Evolutionary conservation across 2,329 filamentous ascomycete genomes (phyloP).

Genomic region (Xylaria sp.): DNA sequence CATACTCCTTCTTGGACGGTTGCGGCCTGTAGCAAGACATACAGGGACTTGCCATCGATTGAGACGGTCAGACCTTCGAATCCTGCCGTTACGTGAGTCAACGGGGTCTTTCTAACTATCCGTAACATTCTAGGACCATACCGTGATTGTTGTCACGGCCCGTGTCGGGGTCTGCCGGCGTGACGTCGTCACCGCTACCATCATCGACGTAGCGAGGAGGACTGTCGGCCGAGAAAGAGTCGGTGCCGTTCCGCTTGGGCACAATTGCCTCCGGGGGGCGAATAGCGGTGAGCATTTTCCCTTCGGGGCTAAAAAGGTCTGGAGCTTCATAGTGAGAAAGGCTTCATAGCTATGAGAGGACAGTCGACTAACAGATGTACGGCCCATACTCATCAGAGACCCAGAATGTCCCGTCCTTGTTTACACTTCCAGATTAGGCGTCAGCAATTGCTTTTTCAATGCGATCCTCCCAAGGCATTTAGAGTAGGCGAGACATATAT

Average conservation of each 20-base stretch:
- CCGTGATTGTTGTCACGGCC: constrained; percentile 78
- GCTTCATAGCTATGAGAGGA: background rate
- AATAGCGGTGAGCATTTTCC: constrained; percentile 71
- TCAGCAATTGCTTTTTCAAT: background rate
- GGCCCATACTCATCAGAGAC: constrained; percentile 77
- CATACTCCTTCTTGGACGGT: constrained; percentile 69
- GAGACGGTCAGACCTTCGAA: constrained; percentile 76
- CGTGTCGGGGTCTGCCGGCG: constrained; percentile 66
- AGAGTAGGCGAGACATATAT: background rate
- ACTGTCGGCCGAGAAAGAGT: constrained; percentile 72
- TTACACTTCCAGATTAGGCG: constrained; percentile 52
- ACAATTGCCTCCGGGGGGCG: constrained; percentile 72
- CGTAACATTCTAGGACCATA: constrained; percentile 3
- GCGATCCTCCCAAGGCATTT: too few species aligned
- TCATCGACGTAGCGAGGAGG: constrained; percentile 68
- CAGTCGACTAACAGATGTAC: constrained; percentile 67
- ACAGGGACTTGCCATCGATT: constrained; percentile 71
- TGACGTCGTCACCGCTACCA: constrained; percentile 54
- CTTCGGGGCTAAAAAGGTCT: constrained; percentile 62
- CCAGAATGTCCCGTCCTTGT: constrained; percentile 72
- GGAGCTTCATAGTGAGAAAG: constrained; percentile 18
- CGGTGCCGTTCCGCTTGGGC: constrained; percentile 69
- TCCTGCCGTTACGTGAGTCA: constrained; percentile 49
- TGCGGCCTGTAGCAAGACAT: constrained; percentile 73
- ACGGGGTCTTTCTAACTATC: background rate